Base-by-base conservation (phyloP, 176 grass and related monocot species). In the Areca catechu region DNA sequence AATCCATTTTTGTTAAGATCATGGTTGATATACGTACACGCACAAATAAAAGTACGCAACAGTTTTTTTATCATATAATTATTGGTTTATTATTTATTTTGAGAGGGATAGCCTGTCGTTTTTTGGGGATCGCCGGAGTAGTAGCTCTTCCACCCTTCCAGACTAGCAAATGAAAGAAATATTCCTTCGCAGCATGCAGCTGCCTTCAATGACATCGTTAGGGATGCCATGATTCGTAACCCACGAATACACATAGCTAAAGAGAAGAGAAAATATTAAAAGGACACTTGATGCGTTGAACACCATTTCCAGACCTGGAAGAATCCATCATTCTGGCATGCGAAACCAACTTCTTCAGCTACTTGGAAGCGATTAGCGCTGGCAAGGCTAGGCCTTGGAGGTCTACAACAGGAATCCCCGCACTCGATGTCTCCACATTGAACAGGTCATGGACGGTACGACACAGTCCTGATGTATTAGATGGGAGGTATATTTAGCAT, bases 111-210 rank as follows among this genome's bases (percentile, higher is more conserved):
- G 77, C 34, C 91, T 55, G 57, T 84, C 51, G 82, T 68, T 76
- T 86, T 89, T 30, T 61, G 72, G 48, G 91, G 86, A 49, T 96
- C 91, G 55, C 90, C 86, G n/a, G 91, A n/a, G n/a, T n/a, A 96
- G 61, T 87, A 95, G 74, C 77, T 86, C 76, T 95, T 95, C n/a
- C 58, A 95, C 34, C 83, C 91, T 74, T 71, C 90, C 91, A 16
- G 77, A 77, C 52, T 86, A 86, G 86, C 61, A 90, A 58, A 72
- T 86, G 91, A 75, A 95, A 95, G 91, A 95, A n/a, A n/a, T n/a
- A 95, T 57, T 90, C 80, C 83, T 68, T 71, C 15, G 79, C 76
- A 57, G 87, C 77, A 34, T 63, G 52, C 55, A 95, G 73, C 83
- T 90, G 55, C 51, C 80, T n/a, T 71, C 30, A 18, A 84, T 72